A percentile compares a stretch with the other conserved stretches of the same genome.
Conservation (phyloP, 192 early-diverging fungal species). For the Coemansia sp. region DNA sequence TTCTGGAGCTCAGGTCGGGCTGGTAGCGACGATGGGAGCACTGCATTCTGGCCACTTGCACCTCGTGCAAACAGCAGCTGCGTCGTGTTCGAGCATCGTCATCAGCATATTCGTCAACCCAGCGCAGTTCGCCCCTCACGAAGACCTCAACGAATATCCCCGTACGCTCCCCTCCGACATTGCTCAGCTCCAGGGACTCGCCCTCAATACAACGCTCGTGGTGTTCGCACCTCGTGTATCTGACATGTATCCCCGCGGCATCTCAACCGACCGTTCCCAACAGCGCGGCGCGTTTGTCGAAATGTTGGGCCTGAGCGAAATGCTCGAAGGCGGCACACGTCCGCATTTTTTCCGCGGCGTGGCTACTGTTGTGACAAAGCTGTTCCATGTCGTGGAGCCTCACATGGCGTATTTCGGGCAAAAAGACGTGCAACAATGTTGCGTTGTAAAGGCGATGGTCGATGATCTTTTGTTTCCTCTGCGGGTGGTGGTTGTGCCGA, state of each 20-base stretch:
- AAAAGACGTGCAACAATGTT: slow-evolving; percentile 96
- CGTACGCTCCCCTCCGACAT: slow-evolving; percentile 80
- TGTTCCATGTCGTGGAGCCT: slow-evolving; percentile 88
- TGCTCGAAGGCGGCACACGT: slow-evolving; percentile 89
- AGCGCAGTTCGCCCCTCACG: slow-evolving; percentile 96
- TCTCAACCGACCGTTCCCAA: slow-evolving; percentile 70
- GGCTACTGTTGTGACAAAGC: slow-evolving; percentile 89
- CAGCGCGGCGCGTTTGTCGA: slow-evolving; percentile 93
- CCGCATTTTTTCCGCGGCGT: slow-evolving; percentile 98
- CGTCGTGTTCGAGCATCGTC: slow-evolving; percentile 68
- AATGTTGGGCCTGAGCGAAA: slow-evolving; percentile 82
- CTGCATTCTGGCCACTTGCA: slow-evolving; percentile 87
- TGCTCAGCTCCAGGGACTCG: slow-evolving; percentile 52
- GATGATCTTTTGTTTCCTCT: slow-evolving; percentile 82
- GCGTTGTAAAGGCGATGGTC: slow-evolving; percentile 75
- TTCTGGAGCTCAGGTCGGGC: slow-evolving; percentile 70
- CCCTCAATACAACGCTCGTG: slow-evolving; percentile 2
- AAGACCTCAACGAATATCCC: slow-evolving; percentile 90
- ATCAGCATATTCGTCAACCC: slow-evolving; percentile 97
- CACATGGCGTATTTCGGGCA: slow-evolving; percentile 89
- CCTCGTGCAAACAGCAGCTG: slow-evolving; percentile 62
- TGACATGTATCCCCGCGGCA: slow-evolving; percentile 95
- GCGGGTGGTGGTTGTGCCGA: slow-evolving; percentile 69
- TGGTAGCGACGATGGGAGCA: slow-evolving; percentile 99
- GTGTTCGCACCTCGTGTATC: slow-evolving; percentile 68